Evolutionary conservation across 2,329 filamentous ascomycete species (phyloP).

Genomic region (Pseudogymnoascus sp.): DNA sequence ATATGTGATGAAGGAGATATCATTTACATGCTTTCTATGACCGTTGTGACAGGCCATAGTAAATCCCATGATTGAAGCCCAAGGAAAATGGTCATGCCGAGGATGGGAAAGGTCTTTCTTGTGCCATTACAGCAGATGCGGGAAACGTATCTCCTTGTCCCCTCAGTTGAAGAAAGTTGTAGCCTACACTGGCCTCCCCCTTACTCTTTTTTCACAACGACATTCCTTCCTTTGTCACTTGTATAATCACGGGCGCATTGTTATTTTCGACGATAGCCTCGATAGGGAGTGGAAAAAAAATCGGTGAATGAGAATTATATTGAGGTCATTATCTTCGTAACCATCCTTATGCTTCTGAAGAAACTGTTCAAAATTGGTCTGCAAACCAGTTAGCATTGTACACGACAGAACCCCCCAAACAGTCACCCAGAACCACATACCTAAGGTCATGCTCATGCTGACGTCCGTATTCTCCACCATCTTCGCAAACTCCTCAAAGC

Average conservation of each 20-base stretch:
- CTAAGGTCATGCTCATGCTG: slow-evolving; percentile 67
- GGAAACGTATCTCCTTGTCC: neutral
- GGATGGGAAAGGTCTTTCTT: neutral
- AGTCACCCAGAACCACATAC: slow-evolving; percentile 32
- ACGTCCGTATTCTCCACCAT: slow-evolving; percentile 95
- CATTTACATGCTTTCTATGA: neutral
- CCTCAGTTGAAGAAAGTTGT: neutral
- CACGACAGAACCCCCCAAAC: neutral
- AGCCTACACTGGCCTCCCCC: neutral
- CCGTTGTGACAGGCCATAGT: neutral
- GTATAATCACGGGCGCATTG: neutral
- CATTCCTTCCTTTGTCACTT: neutral
- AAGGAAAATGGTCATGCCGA: neutral
- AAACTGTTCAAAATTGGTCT: slow-evolving; percentile 7
- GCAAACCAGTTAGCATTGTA: neutral
- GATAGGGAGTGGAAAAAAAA: neutral
- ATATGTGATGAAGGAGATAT: neutral
- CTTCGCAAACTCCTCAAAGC: slow-evolving; percentile 96
- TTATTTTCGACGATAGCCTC: neutral
- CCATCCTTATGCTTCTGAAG: slow-evolving; percentile 59
- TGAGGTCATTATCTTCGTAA: slow-evolving; percentile 9
- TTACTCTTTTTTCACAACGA: neutral
- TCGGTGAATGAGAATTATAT: neutral
- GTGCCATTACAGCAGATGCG: too few species aligned
- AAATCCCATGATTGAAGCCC: neutral